Base-by-base conservation (phyloP, 352 stramenopile species). In the Hyaloperonospora brassicae region DNA sequence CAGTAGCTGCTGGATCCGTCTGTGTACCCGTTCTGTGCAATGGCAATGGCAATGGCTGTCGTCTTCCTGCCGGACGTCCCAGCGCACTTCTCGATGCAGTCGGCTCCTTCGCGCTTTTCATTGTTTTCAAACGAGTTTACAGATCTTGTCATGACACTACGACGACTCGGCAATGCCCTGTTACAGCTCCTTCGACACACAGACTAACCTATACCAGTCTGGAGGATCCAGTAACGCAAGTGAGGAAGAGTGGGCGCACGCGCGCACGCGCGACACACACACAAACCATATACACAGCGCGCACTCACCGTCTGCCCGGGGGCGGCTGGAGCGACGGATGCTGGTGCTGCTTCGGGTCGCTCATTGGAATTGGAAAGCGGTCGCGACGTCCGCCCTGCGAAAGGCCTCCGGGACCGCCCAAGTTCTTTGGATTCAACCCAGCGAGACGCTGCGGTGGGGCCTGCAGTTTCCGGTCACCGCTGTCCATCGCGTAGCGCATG, bases 331-430 rank as follows among this genome's bases (percentile, higher is more conserved):
- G 60, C 62, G 78, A 85, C 57, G 78, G 75, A 56, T 80, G 73
- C 38, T 71, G 71, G 53, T 88, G 78, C 59, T 88, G 78, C 67
- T 89, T 86, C 50, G 75, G 75, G 51, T 86, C 78, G 48, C 57
- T 71, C 72, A 86, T 86, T 0, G 78, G 78, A 50, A 89, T 84
- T 44, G 78, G 76, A 59, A 89, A 89, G 30, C 71, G 68, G 62
- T 89, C 78, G 31, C 78, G 75, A 56, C 78, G 75, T 10, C 68
- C 71, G 46, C 56, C 61, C 22, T 75, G 73, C 13, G 63, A 66
- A 42, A 78, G 69, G 25, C 68, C 72, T 22, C 57, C 55, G 10
- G 76, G 76, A n/a, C 62, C 64, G 30, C 73, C 78, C 3, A 89
- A 48, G 49, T 84, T 86, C 60, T 89, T 89, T 43, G 78, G 74